Base-by-base conservation (phyloP, 805 yeast species). In the Wickerhamiella azyma region DNA sequence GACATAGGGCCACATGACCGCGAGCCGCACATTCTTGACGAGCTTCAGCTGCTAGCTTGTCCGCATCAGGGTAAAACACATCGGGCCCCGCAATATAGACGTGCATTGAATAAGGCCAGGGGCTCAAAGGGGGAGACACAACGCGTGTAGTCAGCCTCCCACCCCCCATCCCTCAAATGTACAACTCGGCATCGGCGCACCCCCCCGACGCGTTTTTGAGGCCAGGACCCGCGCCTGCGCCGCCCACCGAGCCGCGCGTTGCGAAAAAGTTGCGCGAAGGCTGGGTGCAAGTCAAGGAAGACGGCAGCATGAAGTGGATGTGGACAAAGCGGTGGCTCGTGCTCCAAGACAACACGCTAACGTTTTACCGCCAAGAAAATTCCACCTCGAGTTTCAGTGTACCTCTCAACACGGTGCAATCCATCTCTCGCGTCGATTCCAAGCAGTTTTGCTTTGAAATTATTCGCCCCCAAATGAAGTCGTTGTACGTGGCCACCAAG, bases 271-370 rank as follows among this genome's bases (percentile, higher is more conserved):
- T 57, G 13, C 57, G 74, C 48, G 71, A 76, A 48, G 96, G 96
- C 0, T 88, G 95, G 94, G 88, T 85, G 18, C 82, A 83, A 46
- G 78, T 85, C 49, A 88, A 85, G 61, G 97, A 89, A 55, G 96
- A 89, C 55, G 96, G 96, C 42, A 50, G 57, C 28, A 67, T 89
- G 51, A 75, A 85, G 52, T 86, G 88, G 60, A 69, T 94, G 54
- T 89, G 98, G 98, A 86, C 88, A 48, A 86, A 86, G 59, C 75
- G 92, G 55, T 89, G 70, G 62, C 67, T 89, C 66, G 81, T 84
- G 5, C 67, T 89, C 41, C 76, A 76, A 54, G 95, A 86, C 52
- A 72, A 81, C 36, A 74, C 79, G 39, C 64, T 89, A 48, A 81
- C 79, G 47, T 76, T 89, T 52, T 83, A 79, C 66, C 85, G 82